Evolutionary conservation across 169 alveolate genomes (phyloP).

Genomic region (Babesia divergens): DNA sequence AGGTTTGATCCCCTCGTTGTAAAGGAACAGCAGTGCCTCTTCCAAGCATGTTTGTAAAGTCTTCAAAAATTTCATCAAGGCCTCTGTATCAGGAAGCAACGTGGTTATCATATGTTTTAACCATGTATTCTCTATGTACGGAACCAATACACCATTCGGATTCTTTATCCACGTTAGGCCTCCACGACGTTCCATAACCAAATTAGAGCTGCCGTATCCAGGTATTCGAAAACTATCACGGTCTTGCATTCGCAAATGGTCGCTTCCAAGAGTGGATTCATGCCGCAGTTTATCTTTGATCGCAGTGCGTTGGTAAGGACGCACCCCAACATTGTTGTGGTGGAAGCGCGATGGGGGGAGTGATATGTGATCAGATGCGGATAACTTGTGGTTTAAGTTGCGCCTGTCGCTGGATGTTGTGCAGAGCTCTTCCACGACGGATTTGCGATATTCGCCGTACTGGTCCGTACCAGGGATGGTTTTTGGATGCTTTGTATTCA

Average conservation of each 20-base stretch:
- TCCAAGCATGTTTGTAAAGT: conserved; percentile 63
- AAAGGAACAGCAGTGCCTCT: conserved; percentile 70
- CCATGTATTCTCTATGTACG: conserved; percentile 76
- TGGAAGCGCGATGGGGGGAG: too few species aligned
- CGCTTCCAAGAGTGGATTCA: not conserved
- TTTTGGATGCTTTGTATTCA: not conserved
- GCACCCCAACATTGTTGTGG: too few species aligned
- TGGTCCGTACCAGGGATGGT: not conserved
- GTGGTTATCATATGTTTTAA: conserved; percentile 62
- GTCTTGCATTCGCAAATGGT: not conserved
- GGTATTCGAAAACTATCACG: not conserved
- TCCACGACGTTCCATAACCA: conserved; percentile 66
- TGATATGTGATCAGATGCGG: too few species aligned
- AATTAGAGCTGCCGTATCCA: not conserved
- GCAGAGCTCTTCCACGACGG: too few species aligned
- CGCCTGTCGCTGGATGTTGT: too few species aligned
- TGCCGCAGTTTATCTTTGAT: not conserved
- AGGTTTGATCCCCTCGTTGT: conserved; percentile 75
- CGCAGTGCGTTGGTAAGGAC: not conserved
- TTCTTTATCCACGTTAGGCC: conserved; percentile 72
- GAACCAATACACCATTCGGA: conserved; percentile 57
- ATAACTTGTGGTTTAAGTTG: too few species aligned
- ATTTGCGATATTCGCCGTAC: too few species aligned
- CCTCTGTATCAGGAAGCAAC: conserved; percentile 59
- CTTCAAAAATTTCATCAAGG: conserved; percentile 57